These are phyloP conservation scores for Petrea volubilis DNA, from an alignment of 257 asterid genomes.

Conservation along the genomic window DNA sequence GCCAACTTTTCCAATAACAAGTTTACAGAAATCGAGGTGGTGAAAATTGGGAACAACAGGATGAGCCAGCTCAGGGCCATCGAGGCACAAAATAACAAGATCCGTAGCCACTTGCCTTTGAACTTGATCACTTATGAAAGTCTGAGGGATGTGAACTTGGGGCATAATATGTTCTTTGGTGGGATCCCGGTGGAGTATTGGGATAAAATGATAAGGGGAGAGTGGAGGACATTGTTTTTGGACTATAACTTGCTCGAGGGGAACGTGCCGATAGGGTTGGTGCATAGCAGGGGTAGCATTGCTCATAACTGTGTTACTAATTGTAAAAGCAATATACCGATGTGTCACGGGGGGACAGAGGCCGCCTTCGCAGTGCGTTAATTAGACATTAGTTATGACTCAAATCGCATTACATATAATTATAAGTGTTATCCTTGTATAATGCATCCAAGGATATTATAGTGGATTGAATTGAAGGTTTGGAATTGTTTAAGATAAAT, in stretches of 20 bases:
- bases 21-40: slow-evolving; percentile 33
- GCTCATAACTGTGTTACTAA: slow-evolving; percentile 44
- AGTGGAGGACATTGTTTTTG: slow-evolving; percentile 39
- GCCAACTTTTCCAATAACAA: slow-evolving; percentile 37
- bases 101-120: slow-evolving; percentile 41
- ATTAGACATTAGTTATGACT: no score
- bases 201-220: background rate
- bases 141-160: slow-evolving; percentile 39
- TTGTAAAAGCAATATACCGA: slow-evolving; percentile 24
- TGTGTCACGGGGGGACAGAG: slow-evolving; percentile 50
- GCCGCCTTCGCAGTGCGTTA: slow-evolving; percentile 42
- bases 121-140: slow-evolving; percentile 34
- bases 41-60: background rate
- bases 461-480: no score
- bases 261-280: slow-evolving; percentile 30
- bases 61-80: slow-evolving; percentile 29
- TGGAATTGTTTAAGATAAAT: no score
- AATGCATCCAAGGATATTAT: no score
- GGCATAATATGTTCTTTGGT: slow-evolving; percentile 44
- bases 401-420: no score
- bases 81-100: slow-evolving; percentile 35
- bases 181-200: slow-evolving; percentile 42
- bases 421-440: no score
- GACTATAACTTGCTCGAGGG: slow-evolving; percentile 51
- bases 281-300: slow-evolving; percentile 32